A percentile compares a stretch with the other conserved stretches of the same genome.
These are phyloP conservation scores for Exsudoporus floridanus DNA, from an alignment of 1,284 basidiomycete genomes.

Conservation along the genomic window DNA sequence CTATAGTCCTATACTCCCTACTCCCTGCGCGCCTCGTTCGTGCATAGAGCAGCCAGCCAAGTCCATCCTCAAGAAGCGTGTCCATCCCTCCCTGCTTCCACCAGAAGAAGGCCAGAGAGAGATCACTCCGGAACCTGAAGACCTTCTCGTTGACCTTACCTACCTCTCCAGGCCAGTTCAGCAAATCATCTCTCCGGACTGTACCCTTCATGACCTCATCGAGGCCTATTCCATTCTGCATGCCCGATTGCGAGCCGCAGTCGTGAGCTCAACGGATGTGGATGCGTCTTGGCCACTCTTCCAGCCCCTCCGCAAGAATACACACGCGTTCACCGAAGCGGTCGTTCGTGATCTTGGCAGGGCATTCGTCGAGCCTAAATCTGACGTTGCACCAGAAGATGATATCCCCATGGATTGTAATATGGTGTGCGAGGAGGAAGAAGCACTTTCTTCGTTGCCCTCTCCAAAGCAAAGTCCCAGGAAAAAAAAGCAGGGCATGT, in stretches of 20 bases:
- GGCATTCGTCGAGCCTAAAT: conserved; percentile 57
- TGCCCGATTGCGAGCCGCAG: conserved; percentile 55
- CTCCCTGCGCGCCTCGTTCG: conserved; percentile 37
- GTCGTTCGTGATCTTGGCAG: conserved; percentile 63
- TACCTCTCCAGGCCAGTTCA: conserved; percentile 64
- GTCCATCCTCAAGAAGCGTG: conserved; percentile 63
- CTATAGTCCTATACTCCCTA: conserved; percentile 33
- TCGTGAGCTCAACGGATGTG: conserved; percentile 48
- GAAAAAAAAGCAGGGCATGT: conserved; percentile 69
- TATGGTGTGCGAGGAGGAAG: conserved; percentile 30
- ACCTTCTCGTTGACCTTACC: conserved; percentile 58
- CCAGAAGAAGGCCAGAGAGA: conserved; percentile 52
- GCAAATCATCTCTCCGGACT: conserved; percentile 50
- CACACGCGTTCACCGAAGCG: conserved; percentile 48
- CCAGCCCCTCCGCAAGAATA: conserved; percentile 58
- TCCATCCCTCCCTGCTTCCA: conserved; percentile 37
- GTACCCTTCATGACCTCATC: conserved; percentile 55
- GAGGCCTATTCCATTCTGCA: conserved; percentile 70
- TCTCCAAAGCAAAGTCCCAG: conserved; percentile 53
- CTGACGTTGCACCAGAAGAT: conserved; percentile 31
- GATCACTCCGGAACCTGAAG: conserved; percentile 66
- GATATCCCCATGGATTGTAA: conserved; percentile 19
- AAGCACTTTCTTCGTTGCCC: conserved; percentile 42
- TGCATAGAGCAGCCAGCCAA: conserved; percentile 46
- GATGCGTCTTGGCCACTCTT: conserved; percentile 70